Base-by-base conservation (phyloP, 345 rosid species). In the Stellera chamaejasme region DNA sequence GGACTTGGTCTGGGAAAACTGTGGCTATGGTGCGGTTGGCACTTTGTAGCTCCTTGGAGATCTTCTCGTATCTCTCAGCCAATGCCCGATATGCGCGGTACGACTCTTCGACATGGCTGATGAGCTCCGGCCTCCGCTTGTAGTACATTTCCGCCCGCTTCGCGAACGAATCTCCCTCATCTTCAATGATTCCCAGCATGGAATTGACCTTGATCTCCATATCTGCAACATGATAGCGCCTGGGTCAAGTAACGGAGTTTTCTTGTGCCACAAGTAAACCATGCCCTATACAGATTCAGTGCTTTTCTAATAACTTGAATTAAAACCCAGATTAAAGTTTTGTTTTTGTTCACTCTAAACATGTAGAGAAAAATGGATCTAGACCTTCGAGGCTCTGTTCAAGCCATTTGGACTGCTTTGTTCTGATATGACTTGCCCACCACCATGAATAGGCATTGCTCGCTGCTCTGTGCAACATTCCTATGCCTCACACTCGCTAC, bases 351-450 rank as follows among this genome's bases (percentile, higher is more conserved):
- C 5, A 2, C 39, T 32, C 9, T 32, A 32, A 4, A 32, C 39
- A 3, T 32, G 39, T 8, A 32, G 3, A 32, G 39, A 3, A 32
- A 32, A 32, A 32, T 32, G 39, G 9, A 70, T 84, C 91, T 81
- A 41, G 66, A 82, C 96, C 96, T 7, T 77, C 81, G 56, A 87
- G 82, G 73, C 80, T 87, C 56, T 79, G 80, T 66, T 87, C 89
- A 10, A 87, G 82, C 96, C 96, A 84, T 78, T 87, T 84, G 4
- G 96, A 87, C 50, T 87, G 92, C 68, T 87, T 87, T 25, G 96
- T 87, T 45, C 96, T 71, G 47, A 87, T 79, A 66, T 87, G 92
- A 76, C 92, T 87, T 3, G 92, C 92, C 96, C 96, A 87, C 96
- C 92, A 84, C 96, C 96, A 87, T 60, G 89, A 84, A 72, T 87